phyloP scores from a whole-genome alignment of 805 yeast species.

The Candida glaebosa region DNA sequence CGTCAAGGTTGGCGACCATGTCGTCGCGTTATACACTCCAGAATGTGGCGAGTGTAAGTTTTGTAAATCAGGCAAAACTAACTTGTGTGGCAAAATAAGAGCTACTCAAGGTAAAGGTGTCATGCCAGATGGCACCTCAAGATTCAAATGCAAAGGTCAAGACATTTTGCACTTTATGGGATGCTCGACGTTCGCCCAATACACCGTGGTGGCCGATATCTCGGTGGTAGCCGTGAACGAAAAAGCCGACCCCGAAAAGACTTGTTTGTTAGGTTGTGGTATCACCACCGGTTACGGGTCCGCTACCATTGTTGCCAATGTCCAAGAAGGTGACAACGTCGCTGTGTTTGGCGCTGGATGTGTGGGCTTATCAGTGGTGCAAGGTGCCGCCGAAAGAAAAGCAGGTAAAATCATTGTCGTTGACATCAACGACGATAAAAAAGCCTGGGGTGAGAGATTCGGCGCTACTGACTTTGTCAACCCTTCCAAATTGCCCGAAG shows the following conservation, averaged over 20 bases:
- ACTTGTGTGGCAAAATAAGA: constrained; percentile 92
- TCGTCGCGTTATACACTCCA: constrained; percentile 91
- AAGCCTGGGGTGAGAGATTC: constrained; percentile 80
- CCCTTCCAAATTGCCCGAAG: constrained; percentile 73
- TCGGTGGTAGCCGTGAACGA: constrained; percentile 91
- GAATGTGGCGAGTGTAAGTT: constrained; percentile 95
- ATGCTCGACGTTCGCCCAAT: constrained; percentile 93
- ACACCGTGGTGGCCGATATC: constrained; percentile 97
- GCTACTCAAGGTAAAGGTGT: constrained; percentile 98
- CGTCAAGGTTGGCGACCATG: constrained; percentile 92
- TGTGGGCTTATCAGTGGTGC: constrained; percentile 93
- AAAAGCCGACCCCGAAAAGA: constrained; percentile 77
- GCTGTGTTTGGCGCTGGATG: constrained; percentile 98
- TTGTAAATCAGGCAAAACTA: constrained; percentile 93
- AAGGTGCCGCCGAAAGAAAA: constrained; percentile 83
- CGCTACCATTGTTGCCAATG: constrained; percentile 89
- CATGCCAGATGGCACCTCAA: constrained; percentile 96
- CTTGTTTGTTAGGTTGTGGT: constrained; percentile 96
- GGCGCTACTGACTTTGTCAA: constrained; percentile 96
- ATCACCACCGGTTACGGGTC: constrained; percentile 99
- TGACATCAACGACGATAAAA: constrained; percentile 82
- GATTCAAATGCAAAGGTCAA: constrained; percentile 87
- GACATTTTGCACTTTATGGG: constrained; percentile 94
- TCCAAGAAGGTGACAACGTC: constrained; percentile 86
- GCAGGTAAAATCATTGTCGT: constrained; percentile 82